Percentiles rank a stretch among this genome's conserved stretches.
These are phyloP conservation scores for Thinopyrum elongatum DNA, from an alignment of 176 grass and related monocot species.

Conservation along the genomic window DNA sequence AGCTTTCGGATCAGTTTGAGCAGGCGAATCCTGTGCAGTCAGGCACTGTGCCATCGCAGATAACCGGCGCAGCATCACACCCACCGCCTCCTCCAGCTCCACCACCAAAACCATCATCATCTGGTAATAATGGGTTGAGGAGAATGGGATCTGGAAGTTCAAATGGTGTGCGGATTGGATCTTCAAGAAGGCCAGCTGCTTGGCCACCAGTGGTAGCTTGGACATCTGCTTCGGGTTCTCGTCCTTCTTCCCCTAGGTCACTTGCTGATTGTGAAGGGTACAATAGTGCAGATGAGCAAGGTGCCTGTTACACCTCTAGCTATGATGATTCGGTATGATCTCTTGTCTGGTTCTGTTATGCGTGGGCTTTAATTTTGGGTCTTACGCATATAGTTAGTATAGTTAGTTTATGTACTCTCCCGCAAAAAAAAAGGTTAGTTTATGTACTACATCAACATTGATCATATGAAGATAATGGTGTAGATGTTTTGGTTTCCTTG, in stretches of 20 bases:
- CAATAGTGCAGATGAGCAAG: slow-evolving; percentile 97
- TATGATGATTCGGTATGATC: slow-evolving; percentile 87
- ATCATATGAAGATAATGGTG: neutral
- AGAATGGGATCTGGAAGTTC: slow-evolving; percentile 64
- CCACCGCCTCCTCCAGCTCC: slow-evolving; percentile 80
- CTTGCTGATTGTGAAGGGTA: slow-evolving; percentile 88
- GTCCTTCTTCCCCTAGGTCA: slow-evolving; percentile 90
- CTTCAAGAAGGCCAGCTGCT: slow-evolving; percentile 79
- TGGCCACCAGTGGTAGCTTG: slow-evolving; percentile 59
- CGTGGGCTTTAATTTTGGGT: slow-evolving; percentile 14
- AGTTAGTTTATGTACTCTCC: neutral
- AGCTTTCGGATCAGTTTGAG: slow-evolving; percentile 42
- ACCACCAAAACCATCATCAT: slow-evolving; percentile 62
- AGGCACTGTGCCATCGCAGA: slow-evolving; percentile 44
- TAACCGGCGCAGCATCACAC: slow-evolving; percentile 40
- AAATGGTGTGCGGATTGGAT: slow-evolving; percentile 55
- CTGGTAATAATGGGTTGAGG: slow-evolving; percentile 47
- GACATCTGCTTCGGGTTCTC: slow-evolving; percentile 72
- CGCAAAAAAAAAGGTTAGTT: too few species aligned
- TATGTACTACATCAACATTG: slow-evolving; percentile 2
- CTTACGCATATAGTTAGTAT: neutral
- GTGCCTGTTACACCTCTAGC: slow-evolving; percentile 59
- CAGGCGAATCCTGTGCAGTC: slow-evolving; percentile 35
- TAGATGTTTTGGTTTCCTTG: neutral
- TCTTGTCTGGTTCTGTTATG: slow-evolving; percentile 26